Conservation (phyloP, 176 grass and related monocot genomes). For the Metroxylon sagu region DNA sequence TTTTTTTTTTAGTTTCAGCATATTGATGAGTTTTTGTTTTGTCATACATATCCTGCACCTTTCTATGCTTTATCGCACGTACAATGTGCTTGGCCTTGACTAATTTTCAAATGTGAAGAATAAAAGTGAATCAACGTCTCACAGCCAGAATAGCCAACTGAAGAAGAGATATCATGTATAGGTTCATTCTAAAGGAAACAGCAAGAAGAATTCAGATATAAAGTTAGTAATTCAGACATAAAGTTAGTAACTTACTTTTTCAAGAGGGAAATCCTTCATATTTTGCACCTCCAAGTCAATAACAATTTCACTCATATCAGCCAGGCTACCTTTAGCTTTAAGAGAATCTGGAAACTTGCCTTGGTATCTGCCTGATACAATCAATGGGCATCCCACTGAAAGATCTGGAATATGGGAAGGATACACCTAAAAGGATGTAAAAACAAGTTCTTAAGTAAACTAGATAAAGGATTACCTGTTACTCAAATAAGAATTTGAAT, state of each 20-base stretch:
- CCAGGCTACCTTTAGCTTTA: slow-evolving; percentile 64
- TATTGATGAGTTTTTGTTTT: too few relatives aligned
- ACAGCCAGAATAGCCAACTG: too few relatives aligned
- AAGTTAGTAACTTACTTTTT: slow-evolving; percentile 49
- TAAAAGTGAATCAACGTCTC: too few relatives aligned
- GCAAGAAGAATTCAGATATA: not conserved
- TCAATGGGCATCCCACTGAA: slow-evolving; percentile 51
- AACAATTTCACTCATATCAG: slow-evolving; percentile 73
- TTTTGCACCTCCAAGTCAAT: slow-evolving; percentile 82
- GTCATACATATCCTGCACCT: too few relatives aligned
- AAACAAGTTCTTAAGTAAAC: not conserved
- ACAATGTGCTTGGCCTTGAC: too few relatives aligned
- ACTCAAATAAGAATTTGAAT: not conserved
- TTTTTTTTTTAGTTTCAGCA: too few relatives aligned
- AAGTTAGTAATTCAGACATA: not conserved
- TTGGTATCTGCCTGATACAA: slow-evolving; percentile 76
- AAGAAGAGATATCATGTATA: not conserved
- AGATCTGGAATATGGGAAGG: slow-evolving; percentile 69
- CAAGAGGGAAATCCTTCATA: slow-evolving; percentile 66
- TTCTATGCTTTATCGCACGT: too few relatives aligned
- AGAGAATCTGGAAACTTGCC: slow-evolving; percentile 65
- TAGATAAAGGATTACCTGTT: slow-evolving; percentile 9
- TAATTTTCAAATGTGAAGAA: too few relatives aligned
- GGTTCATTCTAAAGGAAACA: not conserved
- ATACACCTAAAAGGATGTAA: slow-evolving; percentile 39